Base-by-base conservation (phyloP, 2,329 filamentous ascomycete genomes). In the Pseudocercospora fijiensis region DNA sequence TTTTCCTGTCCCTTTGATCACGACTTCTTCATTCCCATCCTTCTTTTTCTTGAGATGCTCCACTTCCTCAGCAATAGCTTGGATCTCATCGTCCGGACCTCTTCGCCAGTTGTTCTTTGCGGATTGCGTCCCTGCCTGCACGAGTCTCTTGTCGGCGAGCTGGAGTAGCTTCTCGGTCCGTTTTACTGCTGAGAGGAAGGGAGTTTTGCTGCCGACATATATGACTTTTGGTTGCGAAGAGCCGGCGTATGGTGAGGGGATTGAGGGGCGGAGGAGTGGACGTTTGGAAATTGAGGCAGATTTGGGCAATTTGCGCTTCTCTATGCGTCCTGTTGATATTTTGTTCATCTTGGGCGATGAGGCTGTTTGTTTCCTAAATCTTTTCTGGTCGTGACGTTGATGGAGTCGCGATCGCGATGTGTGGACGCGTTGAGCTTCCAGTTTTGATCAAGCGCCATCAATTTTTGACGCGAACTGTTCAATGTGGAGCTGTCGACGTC, bases 181-280 rank as follows among this genome's bases (percentile, higher is more conserved):
- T 70, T 86, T 86, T 11, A 90, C 82, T 4, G 85, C 81, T 10
- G 88, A 85, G 76, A 91, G 85, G 79, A 91, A 90, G 6, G 88
- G 86, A 0, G 88, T 87, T 41, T 80, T 80, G 45, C 84, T 77
- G 41, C 85, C 86, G 62, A 92, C 81, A 78, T 91, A 91, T 75
- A 92, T 81, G 65, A 84, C 75, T 75, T 88, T 88, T 10, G 80
- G 82, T 4, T 78, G 72, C 0, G 71, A 69, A 52, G 81, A 67
- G 59, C 79, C 79, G 18, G 83, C 76, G 74, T 84, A 85, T 3
- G 84, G 83, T 0, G 83, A 83, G 3, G 84, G 77, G 28, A 85
- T 75, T 2, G 85, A 75, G 3, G 85, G 78, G 73, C 82, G 85
- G n/a, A 82, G 80, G 68, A 88, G 82, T 0, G 86, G 85, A 0